Base-by-base conservation (phyloP, 345 rosid species). In the Dipteronia sinensis region DNA sequence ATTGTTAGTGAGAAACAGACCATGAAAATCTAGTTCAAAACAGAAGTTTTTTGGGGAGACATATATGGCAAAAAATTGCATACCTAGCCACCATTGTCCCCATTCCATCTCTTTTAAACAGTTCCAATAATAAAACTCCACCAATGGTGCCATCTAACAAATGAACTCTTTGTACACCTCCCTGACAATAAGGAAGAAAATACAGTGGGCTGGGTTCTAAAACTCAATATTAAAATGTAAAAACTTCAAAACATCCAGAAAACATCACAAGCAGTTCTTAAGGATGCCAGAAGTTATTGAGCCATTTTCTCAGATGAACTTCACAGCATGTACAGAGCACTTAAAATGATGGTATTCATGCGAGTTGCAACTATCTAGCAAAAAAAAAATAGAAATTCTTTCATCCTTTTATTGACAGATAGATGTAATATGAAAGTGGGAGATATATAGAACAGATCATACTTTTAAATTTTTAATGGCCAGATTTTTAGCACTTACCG, bases 21-120 rank as follows among this genome's bases (percentile, higher is more conserved):
- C 8, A 15, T 40, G 23, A 8, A 56, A 55, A 0, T 34, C 15
- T 31, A 55, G 34, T 40, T 38, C 19, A 19, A 40, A 10, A 67
- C 6, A 63, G 16, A 63, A 19, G 55, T 10, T 25, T 4, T 49
- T 69, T 38, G 27, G 12, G 4, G 17, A 51, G 63, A 65, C 8
- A 20, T 31, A 42, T 65, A 64, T 62, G 16, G 34, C 68, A 34
- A 65, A 68, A 49, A 66, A 66, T 31, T 80, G 78, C 79, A 77
- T 82, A 95, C 98, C 99, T 95, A 42, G 98, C 99, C 23, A 95
- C 99, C 99, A 95, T 95, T 56, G 99, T 95, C 80, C 99, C 99
- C 92, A 93, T 90, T 72, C 98, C 97, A 81, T 96, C 99, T 85
- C 99, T 92, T 84, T 94, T 93, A 78, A 96, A 96, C 71, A 96